A percentile compares a stretch with the other conserved stretches of the same genome.
These are phyloP conservation scores for Favolaschia claudopus DNA, from an alignment of 768 basidiomycete species.

Conservation along the genomic window DNA sequence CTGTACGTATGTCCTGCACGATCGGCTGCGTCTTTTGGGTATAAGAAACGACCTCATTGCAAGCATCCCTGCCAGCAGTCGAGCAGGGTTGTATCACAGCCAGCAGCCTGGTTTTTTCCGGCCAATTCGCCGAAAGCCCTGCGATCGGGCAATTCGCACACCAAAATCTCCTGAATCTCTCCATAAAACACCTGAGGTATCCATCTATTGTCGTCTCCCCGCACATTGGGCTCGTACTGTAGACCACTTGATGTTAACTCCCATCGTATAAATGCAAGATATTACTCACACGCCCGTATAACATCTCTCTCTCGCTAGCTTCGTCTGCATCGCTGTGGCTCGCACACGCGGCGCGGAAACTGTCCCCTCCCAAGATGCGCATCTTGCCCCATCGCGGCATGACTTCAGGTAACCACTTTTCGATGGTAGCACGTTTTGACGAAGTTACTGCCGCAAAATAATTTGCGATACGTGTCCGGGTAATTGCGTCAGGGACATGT, in stretches of 20 bases:
- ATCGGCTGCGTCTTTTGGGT: background rate
- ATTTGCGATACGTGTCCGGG: slow-evolving; percentile 17
- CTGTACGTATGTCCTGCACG: slow-evolving; percentile 22
- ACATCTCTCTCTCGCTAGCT: slow-evolving; percentile 20
- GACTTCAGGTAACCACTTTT: slow-evolving; percentile 4
- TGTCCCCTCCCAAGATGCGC: slow-evolving; percentile 31
- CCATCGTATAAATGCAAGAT: background rate
- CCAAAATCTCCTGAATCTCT: slow-evolving; percentile 25
- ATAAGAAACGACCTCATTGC: slow-evolving; percentile 9
- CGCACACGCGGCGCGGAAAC: slow-evolving; percentile 18
- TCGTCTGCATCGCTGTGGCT: background rate
- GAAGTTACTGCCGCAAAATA: slow-evolving; percentile 27
- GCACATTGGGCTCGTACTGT: slow-evolving; percentile 21
- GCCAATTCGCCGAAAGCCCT: background rate
- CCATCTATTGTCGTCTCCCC: background rate
- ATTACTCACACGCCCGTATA: slow-evolving; percentile 27
- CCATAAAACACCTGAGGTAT: slow-evolving; percentile 20
- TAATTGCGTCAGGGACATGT: slow-evolving; percentile 6
- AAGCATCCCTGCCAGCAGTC: slow-evolving; percentile 17
- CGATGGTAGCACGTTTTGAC: background rate
- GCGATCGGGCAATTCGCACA: slow-evolving; percentile 13
- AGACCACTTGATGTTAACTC: background rate
- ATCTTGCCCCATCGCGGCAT: slow-evolving; percentile 35
- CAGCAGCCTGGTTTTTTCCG: slow-evolving; percentile 14
- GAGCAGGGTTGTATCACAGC: slow-evolving; percentile 27